Percentiles rank a stretch among this genome's conserved stretches.
Conservation (phyloP, 768 basidiomycete genomes). For the Hortiboletus flavorubellus region DNA sequence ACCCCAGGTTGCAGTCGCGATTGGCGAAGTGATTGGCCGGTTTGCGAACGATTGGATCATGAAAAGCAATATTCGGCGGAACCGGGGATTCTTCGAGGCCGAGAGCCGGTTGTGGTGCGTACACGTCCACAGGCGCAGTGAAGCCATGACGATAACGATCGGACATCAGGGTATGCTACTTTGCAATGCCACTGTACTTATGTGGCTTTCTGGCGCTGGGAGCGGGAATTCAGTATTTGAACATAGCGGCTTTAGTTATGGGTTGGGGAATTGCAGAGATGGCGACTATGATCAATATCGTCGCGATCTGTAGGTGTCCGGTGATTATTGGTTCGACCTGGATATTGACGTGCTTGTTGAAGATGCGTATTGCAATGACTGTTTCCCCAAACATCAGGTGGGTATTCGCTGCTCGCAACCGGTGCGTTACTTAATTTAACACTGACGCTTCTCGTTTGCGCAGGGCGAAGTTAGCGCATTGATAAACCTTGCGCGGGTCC, state of each 20-base stretch:
- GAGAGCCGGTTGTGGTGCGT: constrained; percentile 44
- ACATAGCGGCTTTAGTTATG: constrained; percentile 32
- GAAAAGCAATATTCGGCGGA: constrained; percentile 39
- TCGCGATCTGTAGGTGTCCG: constrained; percentile 34
- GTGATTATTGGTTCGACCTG: not conserved
- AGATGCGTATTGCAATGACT: constrained; percentile 41
- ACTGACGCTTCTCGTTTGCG: not conserved
- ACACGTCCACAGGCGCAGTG: not conserved
- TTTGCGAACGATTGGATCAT: constrained; percentile 52
- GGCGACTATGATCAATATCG: constrained; percentile 39
- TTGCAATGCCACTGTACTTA: constrained; percentile 39
- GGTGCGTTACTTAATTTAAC: not conserved
- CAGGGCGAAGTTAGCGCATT: constrained; percentile 44
- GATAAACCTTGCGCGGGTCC: constrained; percentile 38
- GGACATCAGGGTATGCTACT: constrained; percentile 33
- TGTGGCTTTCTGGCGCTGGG: constrained; percentile 43
- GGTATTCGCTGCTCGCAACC: not conserved
- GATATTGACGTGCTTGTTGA: not conserved
- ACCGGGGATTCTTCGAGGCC: constrained; percentile 51
- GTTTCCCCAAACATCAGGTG: constrained; percentile 35
- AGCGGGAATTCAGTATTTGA: constrained; percentile 34
- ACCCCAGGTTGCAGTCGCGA: constrained; percentile 41
- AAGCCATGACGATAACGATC: not conserved
- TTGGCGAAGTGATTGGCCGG: constrained; percentile 51
- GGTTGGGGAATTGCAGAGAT: constrained; percentile 44